A percentile compares a stretch with the other conserved stretches of the same genome.
These are phyloP conservation scores for Favolaschia claudopus DNA, from an alignment of 768 basidiomycete species.

Conservation along the genomic window DNA sequence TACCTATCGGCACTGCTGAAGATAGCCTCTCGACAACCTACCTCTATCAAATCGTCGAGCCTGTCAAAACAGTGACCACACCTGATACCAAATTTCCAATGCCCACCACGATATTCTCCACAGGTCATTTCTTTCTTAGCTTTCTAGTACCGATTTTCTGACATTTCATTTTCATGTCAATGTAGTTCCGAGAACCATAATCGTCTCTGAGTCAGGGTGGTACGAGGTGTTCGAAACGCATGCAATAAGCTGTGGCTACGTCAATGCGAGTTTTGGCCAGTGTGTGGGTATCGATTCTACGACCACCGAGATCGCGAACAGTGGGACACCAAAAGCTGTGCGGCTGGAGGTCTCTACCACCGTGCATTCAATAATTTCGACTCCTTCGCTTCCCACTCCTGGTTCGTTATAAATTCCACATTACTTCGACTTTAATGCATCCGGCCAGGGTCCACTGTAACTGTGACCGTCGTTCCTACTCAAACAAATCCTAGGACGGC, in stretches of 20 bases:
- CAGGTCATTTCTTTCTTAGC: no score
- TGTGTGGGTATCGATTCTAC: neutral
- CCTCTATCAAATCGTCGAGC: slow-evolving; percentile 3
- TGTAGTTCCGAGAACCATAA: neutral
- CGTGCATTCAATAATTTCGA: no score
- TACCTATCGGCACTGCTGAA: neutral
- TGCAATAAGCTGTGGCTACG: neutral
- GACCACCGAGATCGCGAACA: neutral
- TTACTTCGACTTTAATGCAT: no score
- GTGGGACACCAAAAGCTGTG: neutral
- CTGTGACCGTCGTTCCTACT: no score
- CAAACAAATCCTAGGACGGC: no score
- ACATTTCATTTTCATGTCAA: neutral
- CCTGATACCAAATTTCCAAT: neutral
- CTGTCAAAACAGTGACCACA: neutral
- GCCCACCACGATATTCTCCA: no score
- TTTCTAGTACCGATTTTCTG: no score
- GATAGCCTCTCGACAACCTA: neutral
- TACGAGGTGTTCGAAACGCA: neutral
- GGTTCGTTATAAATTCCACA: no score
- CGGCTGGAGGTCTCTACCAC: no score
- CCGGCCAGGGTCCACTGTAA: no score
- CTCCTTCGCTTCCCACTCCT: no score
- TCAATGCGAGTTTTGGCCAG: neutral
- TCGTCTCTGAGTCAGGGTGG: slow-evolving; percentile 4